These are phyloP conservation scores for Fusarium drepaniforme DNA, from an alignment of 2,329 filamentous ascomycete species.

Conservation along the genomic window DNA sequence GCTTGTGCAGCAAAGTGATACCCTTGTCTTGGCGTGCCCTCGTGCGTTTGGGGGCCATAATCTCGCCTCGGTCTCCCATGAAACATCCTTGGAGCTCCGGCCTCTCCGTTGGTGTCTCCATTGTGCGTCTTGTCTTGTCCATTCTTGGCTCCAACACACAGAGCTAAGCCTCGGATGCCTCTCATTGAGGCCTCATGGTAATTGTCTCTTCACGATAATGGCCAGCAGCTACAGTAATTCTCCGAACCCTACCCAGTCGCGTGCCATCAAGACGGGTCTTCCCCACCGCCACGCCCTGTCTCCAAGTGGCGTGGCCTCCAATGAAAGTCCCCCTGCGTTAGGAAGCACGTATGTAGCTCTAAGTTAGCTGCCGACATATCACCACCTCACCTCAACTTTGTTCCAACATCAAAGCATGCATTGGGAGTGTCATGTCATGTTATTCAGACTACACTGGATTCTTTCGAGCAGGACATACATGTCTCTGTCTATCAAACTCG, in stretches of 20 bases:
- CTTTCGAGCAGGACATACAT: neutral
- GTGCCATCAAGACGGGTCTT: slow-evolving; percentile 15
- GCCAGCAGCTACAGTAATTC: neutral
- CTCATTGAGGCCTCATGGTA: slow-evolving; percentile 4
- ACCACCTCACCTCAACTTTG: slow-evolving; percentile 21
- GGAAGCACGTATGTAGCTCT: neutral
- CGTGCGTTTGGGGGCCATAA: neutral
- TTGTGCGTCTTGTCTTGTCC: neutral
- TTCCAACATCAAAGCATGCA: slow-evolving; percentile 24
- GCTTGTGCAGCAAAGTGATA: neutral
- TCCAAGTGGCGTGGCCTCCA: slow-evolving; percentile 15
- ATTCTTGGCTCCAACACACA: neutral
- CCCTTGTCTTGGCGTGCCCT: slow-evolving; percentile 28
- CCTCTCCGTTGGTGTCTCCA: neutral
- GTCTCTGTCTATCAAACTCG: neutral
- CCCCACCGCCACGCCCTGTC: slow-evolving; percentile 5
- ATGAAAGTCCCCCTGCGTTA: slow-evolving; percentile 2
- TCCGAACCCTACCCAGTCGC: neutral
- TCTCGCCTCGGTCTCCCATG: neutral
- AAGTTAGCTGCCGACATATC: neutral
- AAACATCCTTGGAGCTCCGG: neutral
- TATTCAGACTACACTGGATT: slow-evolving; percentile 12
- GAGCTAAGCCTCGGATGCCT: slow-evolving; percentile 7
- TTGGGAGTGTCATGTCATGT: neutral
- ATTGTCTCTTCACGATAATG: neutral